Evolutionary conservation across 2,329 filamentous ascomycete species (phyloP).

Genomic region (Trichoderma sp.): DNA sequence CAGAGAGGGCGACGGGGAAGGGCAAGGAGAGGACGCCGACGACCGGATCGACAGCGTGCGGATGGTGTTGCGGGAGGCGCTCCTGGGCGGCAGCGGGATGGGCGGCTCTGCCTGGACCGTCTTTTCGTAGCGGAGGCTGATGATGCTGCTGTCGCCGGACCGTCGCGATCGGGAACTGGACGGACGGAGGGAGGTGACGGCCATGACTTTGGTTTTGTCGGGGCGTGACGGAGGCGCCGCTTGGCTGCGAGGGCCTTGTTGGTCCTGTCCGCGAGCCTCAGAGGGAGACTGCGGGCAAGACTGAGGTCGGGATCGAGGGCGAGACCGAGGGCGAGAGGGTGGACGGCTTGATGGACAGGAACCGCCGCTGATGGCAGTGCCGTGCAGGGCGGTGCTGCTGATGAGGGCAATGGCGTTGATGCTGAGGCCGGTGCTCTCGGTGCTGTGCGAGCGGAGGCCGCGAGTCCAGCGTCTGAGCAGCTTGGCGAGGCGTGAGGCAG

Average conservation of each 20-base stretch:
- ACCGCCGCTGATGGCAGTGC: neutral
- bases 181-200: conserved; percentile 49
- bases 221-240: neutral
- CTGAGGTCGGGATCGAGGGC: no score
- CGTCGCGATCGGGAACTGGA: conserved; percentile 43
- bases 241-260: neutral
- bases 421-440: neutral
- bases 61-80: conserved; percentile 41
- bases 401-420: neutral
- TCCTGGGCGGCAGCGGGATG: conserved; percentile 54
- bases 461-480: conserved; percentile 20
- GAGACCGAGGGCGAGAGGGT: neutral
- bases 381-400: neutral
- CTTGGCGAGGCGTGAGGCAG: conserved; percentile 8
- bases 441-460: conserved; percentile 15
- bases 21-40: conserved; percentile 30
- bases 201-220: conserved; percentile 18
- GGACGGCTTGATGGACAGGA: neutral
- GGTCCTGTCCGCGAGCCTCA: no score
- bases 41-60: conserved; percentile 29
- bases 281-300: no score
- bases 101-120: conserved; percentile 60
- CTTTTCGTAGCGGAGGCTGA: conserved; percentile 64
- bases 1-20: conserved; percentile 26
- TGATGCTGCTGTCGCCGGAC: conserved; percentile 49